These are phyloP conservation scores for Brassica juncea DNA, from an alignment of 345 rosid species.

Conservation along the genomic window DNA sequence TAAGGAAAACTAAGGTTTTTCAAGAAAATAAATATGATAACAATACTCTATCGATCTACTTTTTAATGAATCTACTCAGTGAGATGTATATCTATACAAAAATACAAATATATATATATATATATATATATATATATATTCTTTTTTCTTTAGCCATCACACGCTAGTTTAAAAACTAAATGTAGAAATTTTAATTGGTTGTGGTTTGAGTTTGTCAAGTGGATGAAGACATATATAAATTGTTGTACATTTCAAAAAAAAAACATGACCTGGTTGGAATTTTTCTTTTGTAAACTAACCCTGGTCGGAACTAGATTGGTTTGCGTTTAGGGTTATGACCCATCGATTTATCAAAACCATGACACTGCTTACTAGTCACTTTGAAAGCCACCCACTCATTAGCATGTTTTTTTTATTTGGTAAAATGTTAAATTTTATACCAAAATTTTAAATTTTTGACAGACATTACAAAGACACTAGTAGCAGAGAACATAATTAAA, in stretches of 20 bases:
- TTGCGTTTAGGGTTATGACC: not conserved
- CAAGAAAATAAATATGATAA: not conserved
- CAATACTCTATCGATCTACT: not conserved
- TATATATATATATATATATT: not conserved
- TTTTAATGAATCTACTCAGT: not conserved
- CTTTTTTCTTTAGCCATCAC: not conserved
- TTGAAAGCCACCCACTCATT: not conserved
- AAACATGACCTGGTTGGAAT: not conserved
- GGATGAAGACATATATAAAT: not conserved
- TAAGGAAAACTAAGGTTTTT: not conserved
- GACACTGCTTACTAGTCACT: not conserved
- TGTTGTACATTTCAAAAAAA: not conserved
- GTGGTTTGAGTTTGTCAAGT: not conserved
- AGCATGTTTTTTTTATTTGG: too few species aligned
- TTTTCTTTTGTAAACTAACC: too few species aligned
- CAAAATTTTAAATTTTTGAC: too few species aligned
- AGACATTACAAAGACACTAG: too few species aligned
- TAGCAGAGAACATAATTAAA: too few species aligned
- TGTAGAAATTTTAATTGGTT: not conserved
- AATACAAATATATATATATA: not conserved
- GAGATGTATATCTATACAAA: not conserved
- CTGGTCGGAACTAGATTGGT: not conserved
- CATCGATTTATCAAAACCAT: not conserved
- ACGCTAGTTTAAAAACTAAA: not conserved
- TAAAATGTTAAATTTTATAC: too few species aligned